A percentile compares a stretch with the other conserved stretches of the same genome.
Evolutionary conservation across 768 basidiomycete species (phyloP).

Genomic region (Clitopilus passeckerianus): DNA sequence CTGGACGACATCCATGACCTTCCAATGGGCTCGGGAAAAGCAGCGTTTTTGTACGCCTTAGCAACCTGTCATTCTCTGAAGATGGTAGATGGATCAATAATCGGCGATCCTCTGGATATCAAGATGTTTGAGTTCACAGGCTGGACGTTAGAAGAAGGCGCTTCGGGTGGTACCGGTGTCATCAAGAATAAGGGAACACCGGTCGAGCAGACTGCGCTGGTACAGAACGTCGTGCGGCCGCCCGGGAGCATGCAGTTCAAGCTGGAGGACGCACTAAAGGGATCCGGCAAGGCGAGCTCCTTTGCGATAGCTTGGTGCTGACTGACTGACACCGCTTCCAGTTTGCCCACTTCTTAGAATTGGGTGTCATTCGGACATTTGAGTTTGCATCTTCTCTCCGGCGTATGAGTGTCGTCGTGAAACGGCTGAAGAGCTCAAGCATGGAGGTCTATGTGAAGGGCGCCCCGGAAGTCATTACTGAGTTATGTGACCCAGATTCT

Average conservation of each 20-base stretch:
- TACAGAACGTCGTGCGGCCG: slow-evolving; percentile 94
- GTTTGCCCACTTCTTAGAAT: slow-evolving; percentile 96
- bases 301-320: background rate
- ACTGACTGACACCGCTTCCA: slow-evolving; percentile 22
- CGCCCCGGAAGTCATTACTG: slow-evolving; percentile 97
- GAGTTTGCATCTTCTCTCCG: slow-evolving; percentile 93
- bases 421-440: slow-evolving; percentile 85
- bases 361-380: slow-evolving; percentile 94
- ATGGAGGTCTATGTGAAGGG: slow-evolving; percentile 99
- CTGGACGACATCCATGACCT: slow-evolving; percentile 84
- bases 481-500: slow-evolving; percentile 90
- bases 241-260: slow-evolving; percentile 89
- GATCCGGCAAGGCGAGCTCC: slow-evolving; percentile 63
- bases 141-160: slow-evolving; percentile 95
- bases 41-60: slow-evolving; percentile 86
- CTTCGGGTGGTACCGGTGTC: slow-evolving; percentile 60
- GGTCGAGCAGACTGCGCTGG: slow-evolving; percentile 78
- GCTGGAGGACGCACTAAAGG: slow-evolving; percentile 90
- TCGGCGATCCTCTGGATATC: slow-evolving; percentile 94
- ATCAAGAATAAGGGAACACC: slow-evolving; percentile 62
- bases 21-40: slow-evolving; percentile 65
- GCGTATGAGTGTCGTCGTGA: slow-evolving; percentile 97
- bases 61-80: slow-evolving; percentile 97
- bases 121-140: slow-evolving; percentile 98
- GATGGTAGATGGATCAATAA: slow-evolving; percentile 78